Conservation (phyloP, 192 early-diverging fungal species). For the Pilaira anomala region DNA sequence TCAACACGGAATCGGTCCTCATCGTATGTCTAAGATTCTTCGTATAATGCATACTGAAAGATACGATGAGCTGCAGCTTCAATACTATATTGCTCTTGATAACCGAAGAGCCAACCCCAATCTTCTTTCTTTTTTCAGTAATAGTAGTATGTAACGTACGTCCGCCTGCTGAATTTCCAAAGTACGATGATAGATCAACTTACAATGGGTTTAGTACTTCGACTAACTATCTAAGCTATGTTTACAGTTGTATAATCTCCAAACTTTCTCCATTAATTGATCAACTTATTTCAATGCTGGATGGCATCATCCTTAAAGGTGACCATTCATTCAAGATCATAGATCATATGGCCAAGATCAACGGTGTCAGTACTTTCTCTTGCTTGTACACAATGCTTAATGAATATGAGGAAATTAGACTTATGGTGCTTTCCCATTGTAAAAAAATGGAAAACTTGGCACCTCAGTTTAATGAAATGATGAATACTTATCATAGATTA, state of each 20-base stretch:
- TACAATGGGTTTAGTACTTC: not conserved
- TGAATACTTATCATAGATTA: too few relatives aligned
- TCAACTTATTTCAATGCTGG: not conserved
- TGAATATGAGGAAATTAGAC: not conserved
- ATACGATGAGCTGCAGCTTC: not conserved
- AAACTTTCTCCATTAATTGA: not conserved
- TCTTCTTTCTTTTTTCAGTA: not conserved
- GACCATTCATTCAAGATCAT: slow-evolving; percentile 1
- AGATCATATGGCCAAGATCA: not conserved
- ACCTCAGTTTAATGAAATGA: too few relatives aligned
- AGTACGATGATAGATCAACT: not conserved
- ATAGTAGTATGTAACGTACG: too few relatives aligned
- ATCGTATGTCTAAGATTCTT: not conserved
- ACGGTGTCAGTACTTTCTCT: not conserved
- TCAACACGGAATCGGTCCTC: not conserved
- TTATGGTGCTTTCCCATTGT: not conserved
- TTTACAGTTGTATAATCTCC: not conserved
- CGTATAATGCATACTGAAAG: not conserved
- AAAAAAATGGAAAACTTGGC: not conserved
- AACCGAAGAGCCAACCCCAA: not conserved
- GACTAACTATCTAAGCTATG: slow-evolving; percentile 1
- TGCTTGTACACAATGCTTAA: not conserved
- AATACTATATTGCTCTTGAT: not conserved
- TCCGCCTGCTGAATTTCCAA: not conserved
- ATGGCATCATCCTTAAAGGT: not conserved